Percentiles rank a stretch among this genome's conserved stretches.
Evolutionary conservation across 2,329 filamentous ascomycete genomes (phyloP).

Genomic region (Fusarium lyarnte): DNA sequence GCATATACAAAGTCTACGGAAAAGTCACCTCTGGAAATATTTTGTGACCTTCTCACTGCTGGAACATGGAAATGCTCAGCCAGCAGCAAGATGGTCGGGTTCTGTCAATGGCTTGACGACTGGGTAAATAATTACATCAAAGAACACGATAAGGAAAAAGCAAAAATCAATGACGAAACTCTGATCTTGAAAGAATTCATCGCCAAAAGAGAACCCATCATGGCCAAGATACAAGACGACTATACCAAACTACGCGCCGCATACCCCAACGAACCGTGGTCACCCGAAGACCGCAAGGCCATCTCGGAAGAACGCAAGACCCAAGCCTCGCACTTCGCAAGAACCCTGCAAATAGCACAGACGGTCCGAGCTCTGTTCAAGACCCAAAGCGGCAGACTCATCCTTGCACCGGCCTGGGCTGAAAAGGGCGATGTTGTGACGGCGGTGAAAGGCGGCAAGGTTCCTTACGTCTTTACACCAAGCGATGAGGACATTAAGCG

Average conservation of each 20-base stretch:
- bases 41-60: background rate
- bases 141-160: background rate
- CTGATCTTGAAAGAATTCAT: background rate
- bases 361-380: background rate
- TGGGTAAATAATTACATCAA: background rate
- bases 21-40: background rate
- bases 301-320: background rate
- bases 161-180: background rate
- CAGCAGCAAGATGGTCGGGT: background rate
- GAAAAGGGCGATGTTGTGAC: background rate
- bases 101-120: background rate
- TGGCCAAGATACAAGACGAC: background rate
- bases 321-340: background rate
- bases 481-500: background rate
- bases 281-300: background rate
- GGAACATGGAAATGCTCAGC: accelerated
- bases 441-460: background rate
- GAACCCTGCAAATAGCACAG: background rate
- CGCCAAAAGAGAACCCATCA: background rate
- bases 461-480: background rate
- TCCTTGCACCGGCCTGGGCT: background rate
- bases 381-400: background rate
- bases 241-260: background rate
- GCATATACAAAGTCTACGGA: accelerated
- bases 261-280: background rate